Conservation (phyloP, 345 rosid genomes). For the Viola odorata region DNA sequence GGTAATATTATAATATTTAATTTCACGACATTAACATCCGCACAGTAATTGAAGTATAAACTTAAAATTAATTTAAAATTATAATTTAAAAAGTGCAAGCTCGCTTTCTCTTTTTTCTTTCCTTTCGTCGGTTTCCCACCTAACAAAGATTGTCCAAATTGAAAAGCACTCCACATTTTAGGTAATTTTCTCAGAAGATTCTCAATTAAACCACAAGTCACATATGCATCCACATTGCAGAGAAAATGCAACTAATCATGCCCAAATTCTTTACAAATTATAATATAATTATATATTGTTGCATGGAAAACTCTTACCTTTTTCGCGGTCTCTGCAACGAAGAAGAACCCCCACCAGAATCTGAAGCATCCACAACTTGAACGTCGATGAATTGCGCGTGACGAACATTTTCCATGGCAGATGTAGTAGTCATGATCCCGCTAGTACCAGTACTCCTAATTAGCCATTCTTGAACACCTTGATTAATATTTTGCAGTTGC, state of each 20-base stretch:
- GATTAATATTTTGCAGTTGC: constrained; percentile 25
- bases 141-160: no score
- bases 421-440: constrained; percentile 4
- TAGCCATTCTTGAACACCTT: constrained; percentile 27
- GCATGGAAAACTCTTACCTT: constrained; percentile 28
- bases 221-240: no score
- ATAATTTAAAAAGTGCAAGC: no score
- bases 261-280: no score
- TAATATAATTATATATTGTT: not conserved
- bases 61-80: no score
- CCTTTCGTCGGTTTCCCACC: not conserved
- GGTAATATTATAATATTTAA: no score
- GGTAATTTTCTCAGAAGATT: not conserved
- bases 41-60: no score
- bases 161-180: not conserved
- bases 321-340: constrained; percentile 37
- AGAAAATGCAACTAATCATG: not conserved
- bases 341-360: constrained; percentile 17
- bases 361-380: constrained; percentile 11
- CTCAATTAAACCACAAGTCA: not conserved
- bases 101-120: not conserved
- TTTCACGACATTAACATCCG: no score
- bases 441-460: not conserved
- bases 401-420: constrained; percentile 14
- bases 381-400: constrained; percentile 3